phyloP scores from a whole-genome alignment of 1,284 basidiomycete genomes.

The Puccinia coronata region DNA sequence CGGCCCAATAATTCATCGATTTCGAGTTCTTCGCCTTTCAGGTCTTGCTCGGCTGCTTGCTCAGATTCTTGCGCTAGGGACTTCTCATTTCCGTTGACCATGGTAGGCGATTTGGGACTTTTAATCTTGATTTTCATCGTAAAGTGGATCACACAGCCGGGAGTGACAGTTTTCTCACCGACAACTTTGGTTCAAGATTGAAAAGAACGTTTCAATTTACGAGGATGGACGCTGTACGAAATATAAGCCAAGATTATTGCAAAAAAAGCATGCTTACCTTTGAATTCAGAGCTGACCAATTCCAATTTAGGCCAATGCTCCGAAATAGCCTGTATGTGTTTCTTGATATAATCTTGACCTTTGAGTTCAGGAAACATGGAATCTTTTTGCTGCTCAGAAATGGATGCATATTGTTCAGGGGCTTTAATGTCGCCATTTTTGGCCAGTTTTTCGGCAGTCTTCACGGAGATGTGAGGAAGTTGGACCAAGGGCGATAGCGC shows the following conservation, averaged over 20 bases:
- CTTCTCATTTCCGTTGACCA: conserved; percentile 8
- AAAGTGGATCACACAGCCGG: conserved; percentile 84
- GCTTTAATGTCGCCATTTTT: conserved; percentile 59
- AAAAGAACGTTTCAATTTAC: conserved; percentile 32
- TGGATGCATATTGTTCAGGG: conserved; percentile 36
- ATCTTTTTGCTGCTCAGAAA: conserved; percentile 63
- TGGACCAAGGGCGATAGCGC: conserved; percentile 66
- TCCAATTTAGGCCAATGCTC: conserved; percentile 78
- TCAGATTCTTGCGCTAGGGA: conserved; percentile 29
- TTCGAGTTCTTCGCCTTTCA: conserved; percentile 65
- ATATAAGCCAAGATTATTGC: background rate
- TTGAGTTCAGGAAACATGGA: conserved; percentile 60
- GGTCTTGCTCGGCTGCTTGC: conserved; percentile 58
- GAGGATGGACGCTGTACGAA: background rate
- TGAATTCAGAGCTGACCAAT: conserved; percentile 80
- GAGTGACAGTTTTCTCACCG: conserved; percentile 83
- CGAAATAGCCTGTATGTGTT: conserved; percentile 63
- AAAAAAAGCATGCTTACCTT: conserved; percentile 65
- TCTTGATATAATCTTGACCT: conserved; percentile 33
- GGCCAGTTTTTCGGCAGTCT: conserved; percentile 63
- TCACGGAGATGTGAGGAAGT: conserved; percentile 69
- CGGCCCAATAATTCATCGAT: conserved; percentile 71
- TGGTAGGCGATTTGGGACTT: conserved; percentile 59
- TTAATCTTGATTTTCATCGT: conserved; percentile 75
- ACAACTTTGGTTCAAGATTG: conserved; percentile 66